These are phyloP conservation scores for Kodamaea nitidulidarum DNA, from an alignment of 805 yeast species.

Conservation along the genomic window DNA sequence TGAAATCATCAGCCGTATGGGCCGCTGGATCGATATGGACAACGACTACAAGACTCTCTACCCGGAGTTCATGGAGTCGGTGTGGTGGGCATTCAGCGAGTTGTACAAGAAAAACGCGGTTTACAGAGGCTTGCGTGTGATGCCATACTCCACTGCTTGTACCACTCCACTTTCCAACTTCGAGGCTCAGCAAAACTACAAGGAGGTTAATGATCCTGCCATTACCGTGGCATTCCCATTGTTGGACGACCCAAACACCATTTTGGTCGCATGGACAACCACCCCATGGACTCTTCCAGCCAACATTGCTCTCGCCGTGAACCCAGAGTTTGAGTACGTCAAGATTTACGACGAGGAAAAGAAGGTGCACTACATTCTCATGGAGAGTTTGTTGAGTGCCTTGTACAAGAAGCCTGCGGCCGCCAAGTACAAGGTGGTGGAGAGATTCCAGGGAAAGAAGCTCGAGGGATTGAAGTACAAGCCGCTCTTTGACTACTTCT, in stretches of 20 bases:
- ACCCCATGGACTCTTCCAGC: constrained; percentile 99
- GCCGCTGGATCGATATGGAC: constrained; percentile 99
- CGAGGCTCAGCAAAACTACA: constrained; percentile 97
- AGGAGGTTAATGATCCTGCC: constrained; percentile 96
- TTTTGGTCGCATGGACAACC: constrained; percentile 96
- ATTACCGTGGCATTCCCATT: constrained; percentile 87
- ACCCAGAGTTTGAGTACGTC: constrained; percentile 86
- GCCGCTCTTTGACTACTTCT: constrained; percentile 81
- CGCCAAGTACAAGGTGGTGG: constrained; percentile 82
- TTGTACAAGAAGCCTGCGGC: constrained; percentile 92
- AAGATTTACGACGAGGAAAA: constrained; percentile 89
- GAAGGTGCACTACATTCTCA: constrained; percentile 73
- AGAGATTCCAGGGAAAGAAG: constrained; percentile 72
- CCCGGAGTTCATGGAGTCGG: constrained; percentile 95
- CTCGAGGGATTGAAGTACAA: constrained; percentile 74
- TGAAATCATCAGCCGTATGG: constrained; percentile 85
- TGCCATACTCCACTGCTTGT: constrained; percentile 98
- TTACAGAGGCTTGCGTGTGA: constrained; percentile 92
- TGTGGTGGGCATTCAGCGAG: constrained; percentile 98
- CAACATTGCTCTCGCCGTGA: constrained; percentile 85
- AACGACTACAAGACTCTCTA: constrained; percentile 96
- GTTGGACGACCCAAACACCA: constrained; percentile 73
- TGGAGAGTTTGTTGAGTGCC: constrained; percentile 78
- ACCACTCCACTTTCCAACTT: constrained; percentile 96
- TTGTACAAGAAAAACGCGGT: constrained; percentile 82